Evolutionary conservation across 1,284 basidiomycete genomes (phyloP).

Genomic region (Blastosporella zonata): DNA sequence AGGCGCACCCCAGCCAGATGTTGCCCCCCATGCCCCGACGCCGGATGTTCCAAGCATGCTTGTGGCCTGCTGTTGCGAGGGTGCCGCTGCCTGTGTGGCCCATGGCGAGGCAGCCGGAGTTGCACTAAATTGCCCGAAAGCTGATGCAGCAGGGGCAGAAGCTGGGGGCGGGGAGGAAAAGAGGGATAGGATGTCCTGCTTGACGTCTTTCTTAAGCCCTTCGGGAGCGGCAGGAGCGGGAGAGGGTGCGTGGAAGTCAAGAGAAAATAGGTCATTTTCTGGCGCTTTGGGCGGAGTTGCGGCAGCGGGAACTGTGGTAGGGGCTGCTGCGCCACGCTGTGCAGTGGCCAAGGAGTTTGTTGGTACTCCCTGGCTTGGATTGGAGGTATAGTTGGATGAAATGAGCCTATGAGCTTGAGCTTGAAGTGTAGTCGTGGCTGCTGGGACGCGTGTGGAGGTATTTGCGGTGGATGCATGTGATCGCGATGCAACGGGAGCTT

Average conservation of each 20-base stretch:
- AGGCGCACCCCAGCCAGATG: slow-evolving; percentile 53
- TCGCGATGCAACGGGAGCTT: slow-evolving; percentile 27
- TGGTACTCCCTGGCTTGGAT: slow-evolving; percentile 17
- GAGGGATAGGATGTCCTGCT: slow-evolving; percentile 85
- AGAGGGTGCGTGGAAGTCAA: slow-evolving; percentile 71
- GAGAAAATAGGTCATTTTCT: slow-evolving; percentile 74
- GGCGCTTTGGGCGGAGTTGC: slow-evolving; percentile 25
- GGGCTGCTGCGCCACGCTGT: not conserved
- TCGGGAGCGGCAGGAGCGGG: slow-evolving; percentile 36
- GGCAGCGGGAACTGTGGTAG: slow-evolving; percentile 19
- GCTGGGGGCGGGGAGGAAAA: slow-evolving; percentile 54
- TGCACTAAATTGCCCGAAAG: slow-evolving; percentile 29
- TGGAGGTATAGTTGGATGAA: slow-evolving; percentile 37
- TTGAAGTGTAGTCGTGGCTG: slow-evolving; percentile 43
- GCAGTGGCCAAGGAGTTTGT: slow-evolving; percentile 21
- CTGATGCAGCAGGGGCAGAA: slow-evolving; percentile 22
- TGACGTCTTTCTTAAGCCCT: slow-evolving; percentile 65
- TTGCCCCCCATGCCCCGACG: slow-evolving; percentile 61
- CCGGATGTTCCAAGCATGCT: slow-evolving; percentile 60
- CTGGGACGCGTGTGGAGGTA: slow-evolving; percentile 24
- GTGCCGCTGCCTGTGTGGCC: slow-evolving; percentile 25
- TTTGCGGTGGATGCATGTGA: slow-evolving; percentile 31
- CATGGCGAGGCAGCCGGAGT: slow-evolving; percentile 20
- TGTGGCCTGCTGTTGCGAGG: slow-evolving; percentile 30
- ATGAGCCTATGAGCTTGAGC: slow-evolving; percentile 53